A percentile compares a stretch with the other conserved stretches of the same genome.
These are phyloP conservation scores for Periconia sp. DNA, from an alignment of 2,329 filamentous ascomycete species.

Conservation along the genomic window DNA sequence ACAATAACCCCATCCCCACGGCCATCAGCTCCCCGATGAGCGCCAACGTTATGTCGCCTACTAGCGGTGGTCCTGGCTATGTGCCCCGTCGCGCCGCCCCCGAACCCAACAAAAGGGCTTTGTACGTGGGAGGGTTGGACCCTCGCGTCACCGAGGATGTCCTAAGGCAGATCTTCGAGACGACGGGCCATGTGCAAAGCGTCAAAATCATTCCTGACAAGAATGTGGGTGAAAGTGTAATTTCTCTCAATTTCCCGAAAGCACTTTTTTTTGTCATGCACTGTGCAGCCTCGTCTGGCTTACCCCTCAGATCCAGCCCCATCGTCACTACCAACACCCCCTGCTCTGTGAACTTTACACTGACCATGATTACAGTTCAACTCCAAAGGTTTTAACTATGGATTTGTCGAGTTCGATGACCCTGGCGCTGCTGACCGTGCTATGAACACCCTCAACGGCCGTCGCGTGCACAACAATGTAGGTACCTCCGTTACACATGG, in stretches of 20 bases:
- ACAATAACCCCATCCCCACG: slow-evolving; percentile 92
- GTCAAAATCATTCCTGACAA: slow-evolving; percentile 99
- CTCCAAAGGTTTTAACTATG: slow-evolving; percentile 93
- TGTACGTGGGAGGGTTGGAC: slow-evolving; percentile 95
- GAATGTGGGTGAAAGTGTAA: slow-evolving; percentile 68
- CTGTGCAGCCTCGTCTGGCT: neutral
- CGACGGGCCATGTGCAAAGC: slow-evolving; percentile 94
- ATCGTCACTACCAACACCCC: neutral
- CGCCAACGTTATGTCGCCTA: slow-evolving; percentile 79
- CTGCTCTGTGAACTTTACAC: neutral
- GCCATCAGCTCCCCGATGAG: slow-evolving; percentile 88
- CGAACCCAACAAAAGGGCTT: slow-evolving; percentile 95
- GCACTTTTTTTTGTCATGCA: neutral
- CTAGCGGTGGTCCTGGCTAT: slow-evolving; percentile 72
- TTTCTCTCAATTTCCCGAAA: slow-evolving; percentile 35
- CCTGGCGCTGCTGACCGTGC: slow-evolving; percentile 94
- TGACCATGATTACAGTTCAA: slow-evolving; percentile 10
- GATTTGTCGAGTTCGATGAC: slow-evolving; percentile 98
- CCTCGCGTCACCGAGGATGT: slow-evolving; percentile 95
- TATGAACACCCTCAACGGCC: slow-evolving; percentile 95
- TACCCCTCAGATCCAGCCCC: neutral
- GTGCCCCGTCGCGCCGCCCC: slow-evolving; percentile 82
- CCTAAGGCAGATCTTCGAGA: slow-evolving; percentile 96
- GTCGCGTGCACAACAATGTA: slow-evolving; percentile 93
- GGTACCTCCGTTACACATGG: slow-evolving; percentile 36